Base-by-base conservation (phyloP, 805 yeast genomes). In the Saccharomycopsis lassenensis region DNA sequence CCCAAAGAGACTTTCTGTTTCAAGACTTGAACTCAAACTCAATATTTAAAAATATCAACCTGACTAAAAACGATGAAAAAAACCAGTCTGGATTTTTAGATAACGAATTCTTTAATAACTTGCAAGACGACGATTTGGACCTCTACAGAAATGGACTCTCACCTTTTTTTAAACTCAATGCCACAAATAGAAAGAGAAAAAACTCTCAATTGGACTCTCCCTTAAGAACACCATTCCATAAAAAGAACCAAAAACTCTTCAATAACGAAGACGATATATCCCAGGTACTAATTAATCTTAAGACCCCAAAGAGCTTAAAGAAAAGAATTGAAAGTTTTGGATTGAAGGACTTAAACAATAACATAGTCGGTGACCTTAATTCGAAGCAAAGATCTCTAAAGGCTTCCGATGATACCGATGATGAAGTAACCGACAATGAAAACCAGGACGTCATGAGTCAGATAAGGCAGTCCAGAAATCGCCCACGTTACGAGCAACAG, bases 291-390 rank as follows among this genome's bases (percentile, higher is more conserved):
- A 24, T 40, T 28, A 27, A 37, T 24, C 23, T 36, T 11, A 40
- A 36, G 29, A 40, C 43, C 22, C 43, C 43, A 12, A 28, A 27
- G 18, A 29, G 28, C 21, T 25, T 38, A 7, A 34, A 24, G 20
- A 33, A 40, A 15, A 30, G 24, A 12, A 31, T 32, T 18, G 35
- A 30, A 19, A 28, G 12, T 26, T 35, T 26, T 22, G 23, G 23
- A 16, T 18, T 23, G 17, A 20, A 32, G n/a, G 40, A 37, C 11
- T 24, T 29, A 14, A 19, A 23, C 17, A 21, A 19, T n/a, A 33
- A 25, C 19, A 14, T 37, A n/a, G 31, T 33, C 10, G 41, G 33
- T 7, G 32, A 37, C 12, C 16, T 37, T 18, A 37, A 24, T 24
- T 25, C 12, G 15, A 12, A 32, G 5, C 12, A 5, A 7, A 16